A percentile compares a stretch with the other conserved stretches of the same genome.
These are phyloP conservation scores for Magnusiomyces clavatus DNA, from an alignment of 1,139 yeast genomes.

Conservation along the genomic window DNA sequence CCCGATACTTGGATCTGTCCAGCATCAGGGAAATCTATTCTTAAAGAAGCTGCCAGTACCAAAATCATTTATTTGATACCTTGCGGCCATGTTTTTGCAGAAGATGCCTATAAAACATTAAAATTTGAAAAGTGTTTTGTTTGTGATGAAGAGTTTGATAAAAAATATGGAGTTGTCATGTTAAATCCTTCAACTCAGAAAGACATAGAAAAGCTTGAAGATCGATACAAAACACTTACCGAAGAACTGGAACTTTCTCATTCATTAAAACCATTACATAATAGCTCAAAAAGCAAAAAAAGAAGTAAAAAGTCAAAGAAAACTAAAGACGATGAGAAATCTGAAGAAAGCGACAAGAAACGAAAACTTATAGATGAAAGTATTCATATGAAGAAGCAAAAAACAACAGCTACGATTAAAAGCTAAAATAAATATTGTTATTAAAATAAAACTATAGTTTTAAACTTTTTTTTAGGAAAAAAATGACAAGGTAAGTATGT, in stretches of 20 bases:
- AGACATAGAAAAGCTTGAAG: conserved; percentile 27
- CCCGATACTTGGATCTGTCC: conserved; percentile 44
- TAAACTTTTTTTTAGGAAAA: too few relatives aligned
- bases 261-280: conserved; percentile 37
- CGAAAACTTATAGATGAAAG: not conserved
- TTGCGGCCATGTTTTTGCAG: conserved; percentile 50
- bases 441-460: too few relatives aligned
- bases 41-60: conserved; percentile 29
- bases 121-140: conserved; percentile 34
- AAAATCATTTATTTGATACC: conserved; percentile 42
- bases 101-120: conserved; percentile 26
- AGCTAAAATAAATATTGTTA: not conserved
- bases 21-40: conserved; percentile 36
- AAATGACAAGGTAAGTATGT: not conserved
- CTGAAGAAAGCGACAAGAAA: not conserved
- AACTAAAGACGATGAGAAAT: conserved; percentile 3
- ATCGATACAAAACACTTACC: conserved; percentile 34
- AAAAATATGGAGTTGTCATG: conserved; percentile 31
- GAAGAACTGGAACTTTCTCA: conserved; percentile 38
- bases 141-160: conserved; percentile 32
- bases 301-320: conserved; percentile 1
- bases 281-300: conserved; percentile 19
- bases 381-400: not conserved
- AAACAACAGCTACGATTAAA: not conserved
- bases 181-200: conserved; percentile 32